Evolutionary conservation across 805 yeast genomes (phyloP).

Genomic region (Yarrowia sp.): DNA sequence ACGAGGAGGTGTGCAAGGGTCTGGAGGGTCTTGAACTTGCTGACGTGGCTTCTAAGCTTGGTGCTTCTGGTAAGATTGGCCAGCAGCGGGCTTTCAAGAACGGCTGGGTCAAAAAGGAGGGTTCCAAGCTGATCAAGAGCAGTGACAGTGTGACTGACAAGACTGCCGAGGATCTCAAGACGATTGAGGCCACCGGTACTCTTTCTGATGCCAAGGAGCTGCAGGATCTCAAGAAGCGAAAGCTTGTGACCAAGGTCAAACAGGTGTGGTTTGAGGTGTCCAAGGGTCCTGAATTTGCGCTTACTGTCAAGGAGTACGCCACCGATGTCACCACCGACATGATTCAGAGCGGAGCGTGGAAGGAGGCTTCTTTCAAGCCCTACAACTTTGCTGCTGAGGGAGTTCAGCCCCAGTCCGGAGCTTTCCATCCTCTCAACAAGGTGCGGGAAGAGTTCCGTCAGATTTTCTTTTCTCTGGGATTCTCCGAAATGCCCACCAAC

Average conservation of each 20-base stretch:
- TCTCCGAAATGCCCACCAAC: slow-evolving; percentile 98
- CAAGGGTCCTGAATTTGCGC: slow-evolving; percentile 82
- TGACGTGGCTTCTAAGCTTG: slow-evolving; percentile 63
- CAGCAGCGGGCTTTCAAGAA: slow-evolving; percentile 97
- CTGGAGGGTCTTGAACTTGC: slow-evolving; percentile 78
- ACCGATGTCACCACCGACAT: slow-evolving; percentile 94
- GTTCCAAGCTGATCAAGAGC: slow-evolving; percentile 66
- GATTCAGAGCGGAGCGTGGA: slow-evolving; percentile 81
- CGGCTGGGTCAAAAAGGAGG: slow-evolving; percentile 91
- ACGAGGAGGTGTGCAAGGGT: slow-evolving; percentile 63
- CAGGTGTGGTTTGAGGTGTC: slow-evolving; percentile 67
- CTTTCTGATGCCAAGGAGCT: slow-evolving; percentile 62
- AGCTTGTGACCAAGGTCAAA: slow-evolving; percentile 69
- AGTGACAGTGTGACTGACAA: slow-evolving; percentile 57
- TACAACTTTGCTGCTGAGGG: slow-evolving; percentile 97
- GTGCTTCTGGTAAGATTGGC: slow-evolving; percentile 79
- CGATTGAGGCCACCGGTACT: slow-evolving; percentile 54
- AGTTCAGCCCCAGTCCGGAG: slow-evolving; percentile 78
- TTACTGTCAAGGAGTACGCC: slow-evolving; percentile 74
- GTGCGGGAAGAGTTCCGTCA: slow-evolving; percentile 97
- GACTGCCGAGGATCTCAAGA: slow-evolving; percentile 60
- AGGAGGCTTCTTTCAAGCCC: slow-evolving; percentile 79
- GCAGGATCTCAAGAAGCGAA: slow-evolving; percentile 89
- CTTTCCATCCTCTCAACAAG: slow-evolving; percentile 93
- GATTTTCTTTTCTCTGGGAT: slow-evolving; percentile 96